phyloP scores from a whole-genome alignment of 768 basidiomycete genomes.

The Tricholoma saponaceum region DNA sequence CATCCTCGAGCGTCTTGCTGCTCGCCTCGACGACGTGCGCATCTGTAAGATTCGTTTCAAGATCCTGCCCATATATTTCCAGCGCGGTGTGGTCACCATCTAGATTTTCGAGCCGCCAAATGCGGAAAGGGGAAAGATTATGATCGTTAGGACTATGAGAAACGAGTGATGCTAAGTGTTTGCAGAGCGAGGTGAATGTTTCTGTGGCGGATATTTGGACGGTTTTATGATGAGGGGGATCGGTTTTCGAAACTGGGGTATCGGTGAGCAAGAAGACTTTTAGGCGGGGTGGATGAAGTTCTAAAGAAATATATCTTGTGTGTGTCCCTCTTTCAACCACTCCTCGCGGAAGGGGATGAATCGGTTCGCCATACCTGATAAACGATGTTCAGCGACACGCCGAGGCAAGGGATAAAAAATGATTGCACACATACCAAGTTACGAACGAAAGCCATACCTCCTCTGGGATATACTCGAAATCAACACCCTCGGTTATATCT shows the following conservation, averaged over 20 bases:
- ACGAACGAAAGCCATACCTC: slow-evolving; percentile 66
- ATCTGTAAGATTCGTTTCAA: slow-evolving; percentile 19
- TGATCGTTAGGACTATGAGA: slow-evolving; percentile 23
- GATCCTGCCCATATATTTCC: slow-evolving; percentile 29
- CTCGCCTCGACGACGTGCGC: slow-evolving; percentile 42
- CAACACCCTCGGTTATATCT: slow-evolving; percentile 51
- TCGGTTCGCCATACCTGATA: slow-evolving; percentile 67
- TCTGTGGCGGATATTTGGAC: slow-evolving; percentile 50
- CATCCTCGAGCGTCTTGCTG: slow-evolving; percentile 54
- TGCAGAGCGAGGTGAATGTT: slow-evolving; percentile 39
- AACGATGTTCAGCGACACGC: background rate
- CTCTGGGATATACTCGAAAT: slow-evolving; percentile 74
- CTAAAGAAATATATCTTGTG: slow-evolving; percentile 49
- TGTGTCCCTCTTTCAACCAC: slow-evolving; percentile 59
- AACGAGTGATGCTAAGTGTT: slow-evolving; percentile 36
- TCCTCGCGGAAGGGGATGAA: slow-evolving; percentile 54
- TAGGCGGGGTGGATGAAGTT: slow-evolving; percentile 68
- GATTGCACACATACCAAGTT: slow-evolving; percentile 52
- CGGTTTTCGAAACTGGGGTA: background rate
- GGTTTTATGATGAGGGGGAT: background rate
- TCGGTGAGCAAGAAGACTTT: slow-evolving; percentile 46
- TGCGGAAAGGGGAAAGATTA: slow-evolving; percentile 40
- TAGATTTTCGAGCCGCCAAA: slow-evolving; percentile 55
- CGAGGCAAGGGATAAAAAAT: background rate
- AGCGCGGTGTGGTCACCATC: slow-evolving; percentile 32